Base-by-base conservation (phyloP, 495 filamentous ascomycete species). In the Tuber borchii region DNA sequence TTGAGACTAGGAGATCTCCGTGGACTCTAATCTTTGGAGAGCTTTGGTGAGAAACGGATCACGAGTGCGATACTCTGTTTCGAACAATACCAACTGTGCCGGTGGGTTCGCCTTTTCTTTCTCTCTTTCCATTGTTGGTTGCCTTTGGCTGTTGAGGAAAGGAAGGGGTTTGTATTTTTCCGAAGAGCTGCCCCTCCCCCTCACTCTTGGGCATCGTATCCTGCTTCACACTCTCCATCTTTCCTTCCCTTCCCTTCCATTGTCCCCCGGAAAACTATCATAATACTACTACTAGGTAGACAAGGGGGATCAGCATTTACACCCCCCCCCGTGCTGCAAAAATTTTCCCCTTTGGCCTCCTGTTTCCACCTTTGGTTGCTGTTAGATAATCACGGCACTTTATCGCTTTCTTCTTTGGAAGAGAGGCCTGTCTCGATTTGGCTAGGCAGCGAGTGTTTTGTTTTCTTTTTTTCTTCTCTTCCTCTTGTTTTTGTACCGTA, bases 331-430 rank as follows among this genome's bases (percentile, higher is more conserved):
- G 12, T 10, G 17, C 26, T 34, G 56, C 56, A 65, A 65, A 61
- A 0, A 31, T 61, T 61, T 65, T 16, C 14, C 20, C 22, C 48
- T 56, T 56, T 56, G 48, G 48, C 7, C 48, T 56, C 7, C 48
- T 26, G 48, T n/a, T 56, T 56, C 48, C 76, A 74, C 72, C 69
- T 40, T 37, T 73, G 43, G 72, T 31, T 71, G 69, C 39, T 71
- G 69, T 78, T 79, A 73, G 69, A 46, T 61, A 46, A 71, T 73
- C 77, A 71, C 76, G 70, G 77, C 73, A 79, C 69, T 79, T 76
- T 75, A 70, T 79, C 79, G 70, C 70, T 43, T 78, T 79, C 56
- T 71, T 74, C 75, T 44, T 79, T 74, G 77, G 77, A 79, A 65
- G 56, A 34, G 56, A 65, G 56, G 56, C 26, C 56, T 17, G 56